Evolutionary conservation across 306 rosid genomes (phyloP).

Genomic region (Rubus idaeus): DNA sequence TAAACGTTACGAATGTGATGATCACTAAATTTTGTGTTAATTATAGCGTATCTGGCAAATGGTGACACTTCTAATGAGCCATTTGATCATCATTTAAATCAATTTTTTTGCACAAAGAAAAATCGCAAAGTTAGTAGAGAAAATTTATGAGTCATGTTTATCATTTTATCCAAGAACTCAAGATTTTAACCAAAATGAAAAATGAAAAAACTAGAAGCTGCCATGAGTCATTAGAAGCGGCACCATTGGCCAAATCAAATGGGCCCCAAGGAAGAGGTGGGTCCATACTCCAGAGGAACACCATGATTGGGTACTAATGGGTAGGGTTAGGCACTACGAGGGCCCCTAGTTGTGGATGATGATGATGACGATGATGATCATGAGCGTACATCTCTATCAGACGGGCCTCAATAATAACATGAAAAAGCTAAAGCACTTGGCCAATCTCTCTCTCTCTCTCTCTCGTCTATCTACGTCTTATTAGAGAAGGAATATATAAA

Average conservation of each 20-base stretch:
- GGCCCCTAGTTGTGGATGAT: not conserved
- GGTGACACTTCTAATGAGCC: too few relatives aligned
- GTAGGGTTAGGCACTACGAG: constrained; percentile 2
- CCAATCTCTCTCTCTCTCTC: not conserved
- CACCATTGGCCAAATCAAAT: too few relatives aligned
- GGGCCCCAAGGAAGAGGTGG: not conserved
- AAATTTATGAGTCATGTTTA: too few relatives aligned
- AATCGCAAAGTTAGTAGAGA: too few relatives aligned
- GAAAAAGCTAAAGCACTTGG: not conserved
- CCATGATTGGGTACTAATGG: constrained; percentile 30
- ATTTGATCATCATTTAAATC: too few relatives aligned
- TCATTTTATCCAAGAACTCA: too few relatives aligned
- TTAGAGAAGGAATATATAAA: not conserved
- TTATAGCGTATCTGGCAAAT: too few relatives aligned
- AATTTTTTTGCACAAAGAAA: too few relatives aligned
- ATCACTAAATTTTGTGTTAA: too few relatives aligned
- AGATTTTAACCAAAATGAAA: too few relatives aligned
- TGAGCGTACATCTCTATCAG: not conserved
- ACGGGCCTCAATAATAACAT: not conserved
- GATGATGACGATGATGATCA: not conserved
- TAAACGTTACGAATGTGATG: too few relatives aligned
- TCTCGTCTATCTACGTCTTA: not conserved
- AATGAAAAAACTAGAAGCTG: not conserved
- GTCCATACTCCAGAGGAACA: constrained; percentile 4
- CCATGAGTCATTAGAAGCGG: too few relatives aligned